phyloP scores from a whole-genome alignment of 176 grass and related monocot species.

The Alopecurus myosuroides region DNA sequence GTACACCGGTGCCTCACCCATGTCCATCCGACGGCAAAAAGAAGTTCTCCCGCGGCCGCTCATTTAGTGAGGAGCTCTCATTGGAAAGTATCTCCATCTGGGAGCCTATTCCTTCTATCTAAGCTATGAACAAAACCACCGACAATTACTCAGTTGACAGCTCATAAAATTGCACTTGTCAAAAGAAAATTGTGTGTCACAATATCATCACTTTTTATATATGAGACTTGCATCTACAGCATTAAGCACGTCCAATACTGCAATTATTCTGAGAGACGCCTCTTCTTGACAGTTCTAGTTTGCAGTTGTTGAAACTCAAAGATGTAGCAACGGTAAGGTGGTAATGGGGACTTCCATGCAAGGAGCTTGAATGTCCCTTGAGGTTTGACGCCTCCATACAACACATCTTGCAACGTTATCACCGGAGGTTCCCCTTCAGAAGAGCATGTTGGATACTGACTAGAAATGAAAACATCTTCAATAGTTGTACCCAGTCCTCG shows the following conservation, averaged over 20 bases:
- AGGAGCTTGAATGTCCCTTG: neutral
- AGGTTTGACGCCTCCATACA: neutral
- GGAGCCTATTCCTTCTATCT: neutral
- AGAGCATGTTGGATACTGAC: neutral
- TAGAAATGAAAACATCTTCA: neutral
- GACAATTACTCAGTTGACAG: neutral
- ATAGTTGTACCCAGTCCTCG: neutral
- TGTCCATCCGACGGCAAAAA: no score
- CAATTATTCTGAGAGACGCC: neutral
- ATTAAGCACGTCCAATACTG: neutral
- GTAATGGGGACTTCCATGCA: neutral
- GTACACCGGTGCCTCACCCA: no score
- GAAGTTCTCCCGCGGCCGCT: no score
- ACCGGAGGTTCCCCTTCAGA: neutral
- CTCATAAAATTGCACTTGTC: neutral
- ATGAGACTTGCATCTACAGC: neutral
- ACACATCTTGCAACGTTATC: neutral
- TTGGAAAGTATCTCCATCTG: neutral
- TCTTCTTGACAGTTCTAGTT: neutral
- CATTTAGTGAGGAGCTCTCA: neutral
- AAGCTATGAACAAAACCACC: neutral
- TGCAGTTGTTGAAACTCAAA: neutral
- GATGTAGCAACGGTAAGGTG: conserved; percentile 2
- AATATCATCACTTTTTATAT: neutral
- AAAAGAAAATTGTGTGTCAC: neutral